Percentiles rank a stretch among this genome's conserved stretches.
Conservation (phyloP, 1,284 basidiomycete species). For the Cystobasidium pallidum region DNA sequence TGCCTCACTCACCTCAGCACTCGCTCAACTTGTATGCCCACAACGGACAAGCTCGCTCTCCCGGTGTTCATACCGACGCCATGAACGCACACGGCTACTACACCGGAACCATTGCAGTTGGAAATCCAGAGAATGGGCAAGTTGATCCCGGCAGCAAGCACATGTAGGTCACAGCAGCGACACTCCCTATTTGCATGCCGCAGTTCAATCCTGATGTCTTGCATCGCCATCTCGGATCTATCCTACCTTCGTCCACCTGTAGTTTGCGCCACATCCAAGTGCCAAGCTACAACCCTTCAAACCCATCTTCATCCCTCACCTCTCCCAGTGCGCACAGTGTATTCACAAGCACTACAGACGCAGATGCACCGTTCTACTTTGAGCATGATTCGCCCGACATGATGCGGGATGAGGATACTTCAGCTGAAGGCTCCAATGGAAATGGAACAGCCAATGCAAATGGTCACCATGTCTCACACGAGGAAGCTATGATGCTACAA, state of each 20-base stretch:
- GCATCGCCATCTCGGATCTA: background rate
- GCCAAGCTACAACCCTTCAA: constrained; percentile 24
- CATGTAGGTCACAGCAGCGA: background rate
- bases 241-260: background rate
- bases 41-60: constrained; percentile 5
- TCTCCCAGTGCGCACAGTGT: constrained; percentile 20
- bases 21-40: constrained; percentile 23
- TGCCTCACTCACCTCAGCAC: constrained; percentile 29
- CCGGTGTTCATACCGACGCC: background rate
- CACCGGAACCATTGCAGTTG: constrained; percentile 23
- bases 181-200: too few species aligned
- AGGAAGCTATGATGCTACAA: constrained; percentile 16
- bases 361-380: constrained; percentile 16
- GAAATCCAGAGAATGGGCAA: constrained; percentile 21
- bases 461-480: background rate
- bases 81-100: constrained; percentile 8
- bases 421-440: background rate
- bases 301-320: constrained; percentile 17
- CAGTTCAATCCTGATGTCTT: background rate
- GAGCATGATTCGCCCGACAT: constrained; percentile 31
- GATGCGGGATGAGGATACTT: constrained; percentile 31
- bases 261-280: constrained; percentile 27
- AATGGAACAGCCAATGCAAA: too few species aligned
- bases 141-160: constrained; percentile 18
- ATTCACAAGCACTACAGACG: constrained; percentile 29